Percentiles rank a stretch among this genome's conserved stretches.
These are phyloP conservation scores for Suillus plorans DNA, from an alignment of 768 basidiomycete species.

Conservation along the genomic window DNA sequence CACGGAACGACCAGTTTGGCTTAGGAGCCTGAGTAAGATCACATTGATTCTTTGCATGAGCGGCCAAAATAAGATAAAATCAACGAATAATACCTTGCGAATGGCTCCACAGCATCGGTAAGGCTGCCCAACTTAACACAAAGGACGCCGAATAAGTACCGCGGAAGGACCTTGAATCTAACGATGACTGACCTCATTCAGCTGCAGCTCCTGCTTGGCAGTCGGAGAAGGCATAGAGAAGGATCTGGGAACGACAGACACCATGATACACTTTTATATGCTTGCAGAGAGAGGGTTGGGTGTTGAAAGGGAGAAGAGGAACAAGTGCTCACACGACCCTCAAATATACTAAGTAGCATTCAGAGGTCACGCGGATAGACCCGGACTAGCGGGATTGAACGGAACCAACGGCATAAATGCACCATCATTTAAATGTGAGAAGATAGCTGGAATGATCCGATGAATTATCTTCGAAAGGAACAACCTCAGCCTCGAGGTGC, in stretches of 20 bases:
- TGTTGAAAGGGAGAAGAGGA: conserved; percentile 3
- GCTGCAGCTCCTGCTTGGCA: conserved; percentile 26
- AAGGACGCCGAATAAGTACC: conserved; percentile 7
- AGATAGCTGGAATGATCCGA: not conserved
- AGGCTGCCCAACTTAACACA: conserved; percentile 48
- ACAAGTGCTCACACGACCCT: conserved; percentile 15
- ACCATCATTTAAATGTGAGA: not conserved
- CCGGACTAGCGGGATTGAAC: conserved; percentile 17
- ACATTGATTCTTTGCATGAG: conserved; percentile 6
- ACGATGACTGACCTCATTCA: conserved; percentile 37
- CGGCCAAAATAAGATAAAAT: not conserved
- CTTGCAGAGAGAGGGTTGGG: conserved; percentile 13
- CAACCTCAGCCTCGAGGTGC: conserved; percentile 1
- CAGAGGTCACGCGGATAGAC: conserved; percentile 15
- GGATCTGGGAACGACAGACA: conserved; percentile 28
- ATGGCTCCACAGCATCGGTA: conserved; percentile 58
- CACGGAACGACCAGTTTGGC: conserved; percentile 48
- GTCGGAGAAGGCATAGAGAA: conserved; percentile 6
- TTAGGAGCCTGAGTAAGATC: conserved; percentile 40
- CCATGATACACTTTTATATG: conserved; percentile 24
- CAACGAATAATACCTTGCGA: conserved; percentile 46
- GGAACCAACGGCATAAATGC: conserved; percentile 8
- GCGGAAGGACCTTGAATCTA: conserved; percentile 2
- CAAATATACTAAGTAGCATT: conserved; percentile 5
- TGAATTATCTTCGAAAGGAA: not conserved